Base-by-base conservation (phyloP, 2,329 filamentous ascomycete genomes). In the Thyridium curvatum region DNA sequence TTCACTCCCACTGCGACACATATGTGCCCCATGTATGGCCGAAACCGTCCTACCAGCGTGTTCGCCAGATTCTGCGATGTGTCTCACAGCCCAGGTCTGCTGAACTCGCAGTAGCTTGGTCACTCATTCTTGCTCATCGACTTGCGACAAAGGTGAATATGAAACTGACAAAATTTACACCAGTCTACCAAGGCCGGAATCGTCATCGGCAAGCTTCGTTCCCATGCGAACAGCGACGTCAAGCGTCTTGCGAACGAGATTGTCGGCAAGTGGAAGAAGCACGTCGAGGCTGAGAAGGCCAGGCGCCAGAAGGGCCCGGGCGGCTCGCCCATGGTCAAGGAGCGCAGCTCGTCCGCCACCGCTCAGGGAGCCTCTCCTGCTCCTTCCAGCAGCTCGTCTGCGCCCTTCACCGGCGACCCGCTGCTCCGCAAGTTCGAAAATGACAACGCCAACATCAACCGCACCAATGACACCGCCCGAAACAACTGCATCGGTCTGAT, bases 401-500 rank as follows among this genome's bases (percentile, higher is more conserved):
- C 21, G 35, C 38, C 21, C 18, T 28, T 8, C 82, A 74, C 60
- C 44, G 80, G 79, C 52, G 74, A 84, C 49, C 77, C 82, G 3
- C 82, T 90, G 55, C 93, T 89, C 70, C 81, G 93, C 51, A 87
- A 79, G 50, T 86, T 83, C 68, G 83, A 84, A 51, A 74, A 72
- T n/a, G 93, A 97, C 59, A 82, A 82, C 31, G 79, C 95, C 38
- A 81, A 90, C 52, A 77, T 78, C 52, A 78, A 82, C 48, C 77
- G 88, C 38, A 96, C 89, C 13, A 80, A 80, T 35, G 82, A 84
- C 43, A 66, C 72, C 41, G 75, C 77, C 15, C 84, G 93, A 42
- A 86, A 97, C 66, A 84, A 80, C 55, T 94, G 86, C 60, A 82
- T 96, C 46, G 89, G 88, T 36, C 75, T 98, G 32, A 77, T 98